Base-by-base conservation (phyloP, 257 asterid genomes). In the Salvia splendens region DNA sequence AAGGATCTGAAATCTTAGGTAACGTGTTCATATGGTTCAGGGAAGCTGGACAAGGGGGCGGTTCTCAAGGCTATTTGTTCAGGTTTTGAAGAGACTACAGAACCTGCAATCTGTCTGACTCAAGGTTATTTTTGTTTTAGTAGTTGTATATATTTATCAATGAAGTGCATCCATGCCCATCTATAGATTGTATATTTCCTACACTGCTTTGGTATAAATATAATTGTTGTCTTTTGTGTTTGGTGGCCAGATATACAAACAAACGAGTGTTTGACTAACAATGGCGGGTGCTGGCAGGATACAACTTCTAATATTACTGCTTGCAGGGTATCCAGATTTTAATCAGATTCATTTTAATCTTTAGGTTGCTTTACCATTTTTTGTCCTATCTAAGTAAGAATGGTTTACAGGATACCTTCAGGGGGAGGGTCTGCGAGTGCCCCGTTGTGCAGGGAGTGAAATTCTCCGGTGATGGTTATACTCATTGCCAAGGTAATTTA, bases 201-300 rank as follows among this genome's bases (percentile, higher is more conserved):
- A 8, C 5, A 8, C 2, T 50, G 30, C 53, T 51, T 3, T 65
- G 28, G 15, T 41, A 47, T 33, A 20, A 70, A 14, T 41, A 47
- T 33, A 20, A 70, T 52, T 65, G n/a, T 59, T 53, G 5, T 48
- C 51, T 67, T 43, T 47, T 40, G 49, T 65, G 40, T 14, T 73
- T 64, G 52, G 61, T 28, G 7, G 30, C 7, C 86, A 94, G 99
- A 84, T 68, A 69, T 94, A 73, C 89, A 94, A 79, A 94, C 99
- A 77, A 91, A 91, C 52, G 96, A 94, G 80, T 94, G 99, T 77
- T 78, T 87, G 70, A 78, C 77, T 60, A 84, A 89, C 82, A 88
- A 91, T 71, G 99, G 99, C 4, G 99, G 99, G 53, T 94, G 97
- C 86, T 94, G 99, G 99, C 84, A 90, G 75, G 99, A 93, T 75